A percentile compares a stretch with the other conserved stretches of the same genome.
phyloP scores from a whole-genome alignment of 768 basidiomycete genomes.

The Tulasnella sp. region DNA sequence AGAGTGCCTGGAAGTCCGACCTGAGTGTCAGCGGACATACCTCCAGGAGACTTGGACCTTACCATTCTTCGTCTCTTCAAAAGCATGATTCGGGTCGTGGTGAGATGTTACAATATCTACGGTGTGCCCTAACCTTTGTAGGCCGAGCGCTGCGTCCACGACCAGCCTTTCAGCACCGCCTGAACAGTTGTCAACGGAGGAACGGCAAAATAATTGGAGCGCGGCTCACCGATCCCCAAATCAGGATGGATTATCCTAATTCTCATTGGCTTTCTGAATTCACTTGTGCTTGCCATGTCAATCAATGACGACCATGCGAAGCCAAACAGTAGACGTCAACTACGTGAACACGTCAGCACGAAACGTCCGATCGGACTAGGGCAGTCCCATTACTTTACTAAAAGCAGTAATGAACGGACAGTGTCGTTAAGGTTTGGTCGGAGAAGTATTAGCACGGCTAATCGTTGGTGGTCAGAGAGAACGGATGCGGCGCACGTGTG shows the following conservation, averaged over 20 bases:
- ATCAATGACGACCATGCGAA: too few relatives aligned
- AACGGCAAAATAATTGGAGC: not conserved
- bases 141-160: slow-evolving; percentile 84
- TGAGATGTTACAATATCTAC: slow-evolving; percentile 90
- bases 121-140: slow-evolving; percentile 71
- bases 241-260: slow-evolving; percentile 90
- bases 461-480: too few relatives aligned
- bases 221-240: slow-evolving; percentile 67
- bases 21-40: not conserved
- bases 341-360: too few relatives aligned
- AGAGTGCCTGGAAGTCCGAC: slow-evolving; percentile 49
- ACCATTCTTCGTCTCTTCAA: slow-evolving; percentile 91
- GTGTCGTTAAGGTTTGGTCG: too few relatives aligned
- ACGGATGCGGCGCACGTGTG: too few relatives aligned
- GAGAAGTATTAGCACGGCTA: too few relatives aligned
- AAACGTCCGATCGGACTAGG: too few relatives aligned
- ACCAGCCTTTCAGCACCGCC: slow-evolving; percentile 93
- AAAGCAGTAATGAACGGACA: too few relatives aligned
- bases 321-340: too few relatives aligned
- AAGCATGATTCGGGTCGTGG: slow-evolving; percentile 77
- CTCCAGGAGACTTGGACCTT: slow-evolving; percentile 20
- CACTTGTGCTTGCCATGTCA: too few relatives aligned
- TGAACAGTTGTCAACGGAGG: slow-evolving; percentile 25
- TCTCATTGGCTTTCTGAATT: too few relatives aligned
- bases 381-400: too few relatives aligned